Base-by-base conservation (phyloP, 83 land plant genomes). In the Larix sibirica region DNA sequence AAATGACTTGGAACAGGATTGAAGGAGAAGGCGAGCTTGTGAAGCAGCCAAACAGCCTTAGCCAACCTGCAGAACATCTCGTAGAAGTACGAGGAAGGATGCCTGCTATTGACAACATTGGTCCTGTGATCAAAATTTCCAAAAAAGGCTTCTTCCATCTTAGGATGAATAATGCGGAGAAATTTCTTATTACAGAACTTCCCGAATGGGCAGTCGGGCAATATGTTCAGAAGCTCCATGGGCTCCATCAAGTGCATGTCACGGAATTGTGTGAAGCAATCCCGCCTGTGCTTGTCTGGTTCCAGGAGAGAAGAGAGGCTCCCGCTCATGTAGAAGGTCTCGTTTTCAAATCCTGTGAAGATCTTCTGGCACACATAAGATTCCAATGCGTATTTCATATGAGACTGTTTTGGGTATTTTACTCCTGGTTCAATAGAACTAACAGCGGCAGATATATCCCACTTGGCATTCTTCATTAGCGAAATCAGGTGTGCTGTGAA, bases 161-260 rank as follows among this genome's bases (percentile, higher is more conserved):
- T 89, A 40, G 93, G 89, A 84, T 90, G 91, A 28, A 93, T 83
- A 64, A 91, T 85, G 50, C 87, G 13, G 4, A 93, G 86, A 84
- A 82, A 93, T 87, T 91, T 91, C 83, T 85, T 88, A 81, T 69
- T 79, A 82, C 93, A 89, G 84, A 91, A 93, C 23, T 82, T 84
- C 10, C 95, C 93, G 70, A 91, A 93, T 20, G 81, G 90, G 71
- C 91, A 93, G 7, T 88, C 84, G 33, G 95, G 95, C 20, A 89
- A 62, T 79, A 93, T 85, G 40, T 90, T 90, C 17, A 93, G 89
- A 36, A 93, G 91, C 90, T 91, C 93, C 10, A 71, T 66, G 4
- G 95, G 95, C 33, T 91, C 95, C 95, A 93, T 93, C 84, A 84
- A 71, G 76, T 88, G 90, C 95, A 93, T 93, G 89, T 93, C 91